Conservation (phyloP, 2,329 filamentous ascomycete genomes). For the Penicillium sp. region DNA sequence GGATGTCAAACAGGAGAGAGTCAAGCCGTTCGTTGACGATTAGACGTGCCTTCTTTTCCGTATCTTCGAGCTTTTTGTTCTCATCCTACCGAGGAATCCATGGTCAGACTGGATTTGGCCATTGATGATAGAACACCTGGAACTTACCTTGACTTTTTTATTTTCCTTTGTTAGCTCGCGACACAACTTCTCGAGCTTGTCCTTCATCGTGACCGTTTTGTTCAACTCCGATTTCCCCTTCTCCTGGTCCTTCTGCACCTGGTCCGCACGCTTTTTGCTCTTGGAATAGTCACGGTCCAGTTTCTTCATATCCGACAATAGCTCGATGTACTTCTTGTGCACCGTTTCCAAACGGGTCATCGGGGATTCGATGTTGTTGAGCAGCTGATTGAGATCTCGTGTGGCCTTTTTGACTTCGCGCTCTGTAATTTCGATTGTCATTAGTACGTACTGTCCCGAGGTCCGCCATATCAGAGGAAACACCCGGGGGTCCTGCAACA, state of each 20-base stretch:
- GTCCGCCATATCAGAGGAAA: slow-evolving; percentile 27
- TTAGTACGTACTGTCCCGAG: slow-evolving; percentile 24
- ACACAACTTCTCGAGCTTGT: slow-evolving; percentile 95
- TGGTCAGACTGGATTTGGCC: neutral
- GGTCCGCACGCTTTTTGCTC: slow-evolving; percentile 93
- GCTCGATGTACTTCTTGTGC: slow-evolving; percentile 87
- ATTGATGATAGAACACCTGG: slow-evolving; percentile 8
- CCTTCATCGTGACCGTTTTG: slow-evolving; percentile 88
- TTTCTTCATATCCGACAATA: slow-evolving; percentile 93
- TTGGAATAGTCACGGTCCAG: slow-evolving; percentile 92
- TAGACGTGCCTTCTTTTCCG: slow-evolving; percentile 78
- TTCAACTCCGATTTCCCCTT: slow-evolving; percentile 83
- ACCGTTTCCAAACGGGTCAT: slow-evolving; percentile 89
- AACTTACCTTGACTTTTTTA: slow-evolving; percentile 88
- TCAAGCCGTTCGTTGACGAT: slow-evolving; percentile 86
- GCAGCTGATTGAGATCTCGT: slow-evolving; percentile 82
- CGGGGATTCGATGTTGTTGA: slow-evolving; percentile 85
- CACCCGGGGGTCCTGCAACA: slow-evolving; percentile 4
- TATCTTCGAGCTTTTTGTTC: slow-evolving; percentile 87
- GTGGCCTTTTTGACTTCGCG: slow-evolving; percentile 94
- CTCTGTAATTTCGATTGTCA: slow-evolving; percentile 58
- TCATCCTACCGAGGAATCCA: slow-evolving; percentile 67
- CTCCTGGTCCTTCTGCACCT: slow-evolving; percentile 96
- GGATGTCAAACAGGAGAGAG: slow-evolving; percentile 78
- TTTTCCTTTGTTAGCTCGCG: slow-evolving; percentile 95